Evolutionary conservation across 306 rosid genomes (phyloP).

Genomic region (Pterocarpus santalinus): DNA sequence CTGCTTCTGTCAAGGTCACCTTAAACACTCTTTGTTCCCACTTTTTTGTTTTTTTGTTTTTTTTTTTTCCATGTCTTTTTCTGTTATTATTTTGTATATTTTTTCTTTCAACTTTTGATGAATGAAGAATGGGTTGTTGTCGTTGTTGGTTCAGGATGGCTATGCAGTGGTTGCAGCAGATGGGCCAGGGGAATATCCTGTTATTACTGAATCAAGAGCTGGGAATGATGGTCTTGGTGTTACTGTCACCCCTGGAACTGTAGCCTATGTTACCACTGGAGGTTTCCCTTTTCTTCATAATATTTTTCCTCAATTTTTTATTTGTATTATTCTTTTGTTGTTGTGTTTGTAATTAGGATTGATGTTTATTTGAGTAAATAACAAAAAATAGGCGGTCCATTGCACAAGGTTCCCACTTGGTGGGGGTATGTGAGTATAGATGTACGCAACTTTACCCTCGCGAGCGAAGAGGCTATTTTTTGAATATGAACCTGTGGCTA

Average conservation of each 20-base stretch:
- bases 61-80: neutral
- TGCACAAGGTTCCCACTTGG: too few species aligned
- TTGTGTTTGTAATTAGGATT: neutral
- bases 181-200: constrained; percentile 88
- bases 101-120: neutral
- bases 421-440: too few species aligned
- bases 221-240: constrained; percentile 77
- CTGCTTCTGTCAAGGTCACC: constrained; percentile 80
- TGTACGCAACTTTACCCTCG: too few species aligned
- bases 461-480: too few species aligned
- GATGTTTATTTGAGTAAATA: neutral
- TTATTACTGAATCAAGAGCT: constrained; percentile 82
- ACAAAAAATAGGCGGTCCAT: too few species aligned
- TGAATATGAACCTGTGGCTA: too few species aligned
- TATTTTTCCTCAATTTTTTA: neutral
- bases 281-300: constrained; percentile 50
- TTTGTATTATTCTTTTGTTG: neutral
- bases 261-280: constrained; percentile 93
- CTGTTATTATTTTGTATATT: neutral
- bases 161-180: constrained; percentile 89
- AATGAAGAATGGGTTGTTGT: neutral
- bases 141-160: constrained; percentile 69
- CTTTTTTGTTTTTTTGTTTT: neutral
- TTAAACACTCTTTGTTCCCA: neutral
- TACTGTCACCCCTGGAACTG: constrained; percentile 69